Base-by-base conservation (phyloP, 129 eudicot species). In the Escallonia rubra region DNA sequence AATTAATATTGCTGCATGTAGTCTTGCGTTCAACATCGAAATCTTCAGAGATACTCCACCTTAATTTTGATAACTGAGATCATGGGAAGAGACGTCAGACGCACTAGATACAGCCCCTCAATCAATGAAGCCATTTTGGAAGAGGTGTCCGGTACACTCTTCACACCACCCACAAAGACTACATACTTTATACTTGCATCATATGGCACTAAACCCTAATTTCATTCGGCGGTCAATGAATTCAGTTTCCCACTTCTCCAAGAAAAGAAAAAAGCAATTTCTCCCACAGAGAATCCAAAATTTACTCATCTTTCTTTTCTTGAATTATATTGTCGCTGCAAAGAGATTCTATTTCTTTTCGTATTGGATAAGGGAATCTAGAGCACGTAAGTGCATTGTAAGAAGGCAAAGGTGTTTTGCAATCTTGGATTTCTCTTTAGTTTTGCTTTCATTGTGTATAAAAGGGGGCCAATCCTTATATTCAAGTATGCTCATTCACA, bases 311-410 rank as follows among this genome's bases (percentile, higher is more conserved):
- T 67, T 8, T 13, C 15, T 67, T 66, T 15, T 39, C 55, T 5
- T 50, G 50, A 59, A 34, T 70, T 8, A 12, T 47, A 39, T 70
- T 45, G 64, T 11, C 12, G 46, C 51, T 41, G 12, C 52, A 41
- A 40, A 66, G 40, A 39, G 12, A 48, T 54, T 10, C 48, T 39
- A 9, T 44, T n/a, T 48, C n/a, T 23, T 23, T 46, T 41, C 7
- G 4, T 12, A 60, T n/a, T 70, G 59, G 67, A 70, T 59, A 48
- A 59, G 10, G 49, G 74, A 48, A 70, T 70, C 45, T 60, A 49
- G 14, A 49, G 16, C 3, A 2, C 3, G 10, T 53, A 5, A 54
- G 39, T 49, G 41, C 55, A n/a, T 40, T 59, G 43, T 67, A 41
- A 55, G 15, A 39, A 0, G 7, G 63, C 72, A 53, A 41, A 43